Evolutionary conservation across 2,329 filamentous ascomycete species (phyloP).

Genomic region (Chrysoporthe austroafricana): DNA sequence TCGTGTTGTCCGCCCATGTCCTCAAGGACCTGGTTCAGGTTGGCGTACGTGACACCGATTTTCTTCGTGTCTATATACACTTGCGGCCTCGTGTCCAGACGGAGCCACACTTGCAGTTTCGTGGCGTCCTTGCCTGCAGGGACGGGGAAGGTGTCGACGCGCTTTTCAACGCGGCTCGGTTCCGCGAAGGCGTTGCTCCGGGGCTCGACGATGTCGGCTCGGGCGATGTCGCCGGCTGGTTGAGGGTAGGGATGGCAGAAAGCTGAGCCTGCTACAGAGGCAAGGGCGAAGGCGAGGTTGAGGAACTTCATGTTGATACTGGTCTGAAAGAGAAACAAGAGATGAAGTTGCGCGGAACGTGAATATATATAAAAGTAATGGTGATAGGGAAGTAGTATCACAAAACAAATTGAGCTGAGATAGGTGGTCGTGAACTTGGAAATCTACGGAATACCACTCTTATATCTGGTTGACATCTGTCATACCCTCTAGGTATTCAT

Average conservation of each 20-base stretch:
- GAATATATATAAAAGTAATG: neutral
- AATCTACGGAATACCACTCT: neutral
- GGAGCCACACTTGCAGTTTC: too few species aligned
- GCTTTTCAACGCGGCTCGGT: too few species aligned
- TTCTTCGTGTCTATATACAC: too few species aligned
- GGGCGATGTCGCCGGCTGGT: too few species aligned
- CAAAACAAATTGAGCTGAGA: neutral
- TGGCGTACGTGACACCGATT: neutral
- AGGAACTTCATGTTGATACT: neutral
- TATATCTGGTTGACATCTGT: neutral
- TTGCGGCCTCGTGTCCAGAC: too few species aligned
- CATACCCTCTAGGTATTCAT: neutral
- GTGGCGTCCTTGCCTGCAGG: too few species aligned
- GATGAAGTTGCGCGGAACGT: neutral
- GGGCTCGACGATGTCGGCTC: too few species aligned
- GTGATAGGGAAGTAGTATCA: neutral
- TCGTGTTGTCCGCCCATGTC: constrained; percentile 1
- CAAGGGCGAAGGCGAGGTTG: neutral
- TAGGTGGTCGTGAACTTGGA: neutral
- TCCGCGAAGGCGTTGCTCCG: too few species aligned
- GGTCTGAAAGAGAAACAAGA: neutral
- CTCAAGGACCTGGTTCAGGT: neutral
- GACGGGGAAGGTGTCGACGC: too few species aligned
- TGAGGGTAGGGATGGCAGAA: too few species aligned
- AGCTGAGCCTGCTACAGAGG: too few species aligned